phyloP scores from a whole-genome alignment of 2,329 filamentous ascomycete genomes.

The Sarocladium kiliense region DNA sequence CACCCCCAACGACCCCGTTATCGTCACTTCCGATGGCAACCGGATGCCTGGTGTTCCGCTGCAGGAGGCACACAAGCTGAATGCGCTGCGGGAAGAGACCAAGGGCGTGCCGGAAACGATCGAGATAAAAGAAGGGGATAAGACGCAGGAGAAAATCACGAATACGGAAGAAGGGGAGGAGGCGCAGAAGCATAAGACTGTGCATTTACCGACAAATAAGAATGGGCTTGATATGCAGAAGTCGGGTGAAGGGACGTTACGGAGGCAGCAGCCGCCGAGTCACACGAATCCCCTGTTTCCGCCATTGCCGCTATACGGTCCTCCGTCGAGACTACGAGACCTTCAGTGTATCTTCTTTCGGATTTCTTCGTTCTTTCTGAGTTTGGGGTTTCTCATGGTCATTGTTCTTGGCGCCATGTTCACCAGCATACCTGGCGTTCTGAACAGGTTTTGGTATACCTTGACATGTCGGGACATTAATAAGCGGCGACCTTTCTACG shows the following conservation, averaged over 20 bases:
- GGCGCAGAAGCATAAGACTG: conserved; percentile 16
- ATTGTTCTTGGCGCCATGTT: conserved; percentile 72
- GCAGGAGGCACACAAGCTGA: conserved; percentile 65
- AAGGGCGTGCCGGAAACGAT: conserved; percentile 22
- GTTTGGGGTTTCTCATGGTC: conserved; percentile 68
- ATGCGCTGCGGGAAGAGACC: conserved; percentile 51
- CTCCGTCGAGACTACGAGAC: conserved; percentile 60
- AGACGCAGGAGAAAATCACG: conserved; percentile 20
- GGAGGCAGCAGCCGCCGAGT: conserved; percentile 52
- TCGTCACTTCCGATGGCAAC: conserved; percentile 62
- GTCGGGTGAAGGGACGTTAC: conserved; percentile 41
- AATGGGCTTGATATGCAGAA: conserved; percentile 34
- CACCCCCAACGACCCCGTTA: conserved; percentile 67
- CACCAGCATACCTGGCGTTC: conserved; percentile 54
- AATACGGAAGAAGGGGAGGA: conserved; percentile 28
- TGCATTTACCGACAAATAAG: conserved; percentile 20
- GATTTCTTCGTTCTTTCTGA: conserved; percentile 67
- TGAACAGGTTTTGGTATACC: conserved; percentile 43
- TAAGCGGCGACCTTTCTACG: conserved; percentile 59
- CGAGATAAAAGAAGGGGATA: conserved; percentile 19
- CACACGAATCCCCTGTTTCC: conserved; percentile 80
- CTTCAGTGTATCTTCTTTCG: conserved; percentile 64
- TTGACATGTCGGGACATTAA: conserved; percentile 57
- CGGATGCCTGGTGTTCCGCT: conserved; percentile 65
- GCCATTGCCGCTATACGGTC: conserved; percentile 75